Conservation (phyloP, 352 stramenopile species). For the Phytophthora sansomeana region DNA sequence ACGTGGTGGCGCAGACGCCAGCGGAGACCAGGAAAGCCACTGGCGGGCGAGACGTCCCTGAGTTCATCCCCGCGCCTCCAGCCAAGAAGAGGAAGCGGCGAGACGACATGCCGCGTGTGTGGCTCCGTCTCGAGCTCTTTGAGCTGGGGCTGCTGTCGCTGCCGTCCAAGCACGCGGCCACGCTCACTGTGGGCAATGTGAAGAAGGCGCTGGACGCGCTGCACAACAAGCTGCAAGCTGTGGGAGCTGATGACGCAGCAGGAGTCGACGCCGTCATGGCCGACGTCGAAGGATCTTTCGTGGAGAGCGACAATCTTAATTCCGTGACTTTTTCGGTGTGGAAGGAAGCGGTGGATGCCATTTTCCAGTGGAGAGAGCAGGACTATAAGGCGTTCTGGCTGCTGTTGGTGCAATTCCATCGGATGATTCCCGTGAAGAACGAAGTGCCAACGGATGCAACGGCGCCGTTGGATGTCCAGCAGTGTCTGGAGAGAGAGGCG, state of each 20-base stretch:
- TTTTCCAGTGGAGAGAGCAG: slow-evolving; percentile 85
- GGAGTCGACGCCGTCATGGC: slow-evolving; percentile 58
- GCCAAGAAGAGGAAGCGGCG: slow-evolving; percentile 47
- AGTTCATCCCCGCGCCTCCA: slow-evolving; percentile 42
- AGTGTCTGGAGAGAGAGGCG: slow-evolving; percentile 58
- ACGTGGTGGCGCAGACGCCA: slow-evolving; percentile 37
- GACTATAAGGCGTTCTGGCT: slow-evolving; percentile 88
- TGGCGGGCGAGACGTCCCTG: slow-evolving; percentile 37
- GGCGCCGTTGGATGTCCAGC: slow-evolving; percentile 54
- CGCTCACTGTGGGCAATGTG: slow-evolving; percentile 70
- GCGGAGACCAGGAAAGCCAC: slow-evolving; percentile 40
- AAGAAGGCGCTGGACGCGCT: slow-evolving; percentile 68
- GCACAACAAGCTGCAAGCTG: slow-evolving; percentile 51
- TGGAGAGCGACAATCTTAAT: slow-evolving; percentile 72
- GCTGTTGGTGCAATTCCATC: slow-evolving; percentile 79
- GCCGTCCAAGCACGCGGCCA: slow-evolving; percentile 71
- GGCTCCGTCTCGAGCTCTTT: slow-evolving; percentile 87
- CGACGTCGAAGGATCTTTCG: slow-evolving; percentile 40
- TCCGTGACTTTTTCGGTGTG: slow-evolving; percentile 63
- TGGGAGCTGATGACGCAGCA: slow-evolving; percentile 1
- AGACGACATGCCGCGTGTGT: slow-evolving; percentile 68
- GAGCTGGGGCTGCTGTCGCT: slow-evolving; percentile 82
- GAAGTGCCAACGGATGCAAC: slow-evolving; percentile 20
- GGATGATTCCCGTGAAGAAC: slow-evolving; percentile 61
- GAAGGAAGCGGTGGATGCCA: slow-evolving; percentile 62